A percentile compares a stretch with the other conserved stretches of the same genome.
Conservation (phyloP, 2,329 filamentous ascomycete genomes). For the Cucurbitaria berberidis region DNA sequence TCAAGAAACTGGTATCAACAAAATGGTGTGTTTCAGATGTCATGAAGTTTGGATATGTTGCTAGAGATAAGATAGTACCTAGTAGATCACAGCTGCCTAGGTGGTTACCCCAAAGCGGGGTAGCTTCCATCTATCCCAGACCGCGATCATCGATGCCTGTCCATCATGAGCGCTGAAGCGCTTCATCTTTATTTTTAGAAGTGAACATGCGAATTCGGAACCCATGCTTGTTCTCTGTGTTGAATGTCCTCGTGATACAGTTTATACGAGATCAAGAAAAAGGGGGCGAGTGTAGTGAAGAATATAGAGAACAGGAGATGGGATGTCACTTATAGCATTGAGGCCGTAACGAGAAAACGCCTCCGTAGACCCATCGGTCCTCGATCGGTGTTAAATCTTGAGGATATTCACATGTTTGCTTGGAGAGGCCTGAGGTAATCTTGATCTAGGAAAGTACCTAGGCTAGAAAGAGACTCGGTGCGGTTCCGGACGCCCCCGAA, state of each 20-base stretch:
- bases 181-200: too few species aligned
- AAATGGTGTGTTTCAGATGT: not conserved
- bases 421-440: not conserved
- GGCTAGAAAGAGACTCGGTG: not conserved
- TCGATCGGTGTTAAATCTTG: not conserved
- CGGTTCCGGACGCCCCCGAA: not conserved
- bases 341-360: not conserved
- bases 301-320: not conserved
- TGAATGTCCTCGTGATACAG: too few species aligned
- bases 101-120: too few species aligned
- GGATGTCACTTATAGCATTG: not conserved
- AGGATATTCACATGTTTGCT: not conserved
- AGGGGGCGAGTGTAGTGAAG: too few species aligned
- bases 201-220: too few species aligned
- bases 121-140: too few species aligned
- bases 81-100: too few species aligned
- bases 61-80: too few species aligned
- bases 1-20: not conserved
- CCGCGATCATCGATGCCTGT: too few species aligned
- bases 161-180: too few species aligned
- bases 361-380: not conserved
- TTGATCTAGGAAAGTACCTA: not conserved
- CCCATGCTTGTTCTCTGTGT: too few species aligned
- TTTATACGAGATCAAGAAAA: too few species aligned
- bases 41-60: not conserved